Evolutionary conservation across 2,329 filamentous ascomycete species (phyloP).

Genomic region (Neoscytalidium dimidiatum): DNA sequence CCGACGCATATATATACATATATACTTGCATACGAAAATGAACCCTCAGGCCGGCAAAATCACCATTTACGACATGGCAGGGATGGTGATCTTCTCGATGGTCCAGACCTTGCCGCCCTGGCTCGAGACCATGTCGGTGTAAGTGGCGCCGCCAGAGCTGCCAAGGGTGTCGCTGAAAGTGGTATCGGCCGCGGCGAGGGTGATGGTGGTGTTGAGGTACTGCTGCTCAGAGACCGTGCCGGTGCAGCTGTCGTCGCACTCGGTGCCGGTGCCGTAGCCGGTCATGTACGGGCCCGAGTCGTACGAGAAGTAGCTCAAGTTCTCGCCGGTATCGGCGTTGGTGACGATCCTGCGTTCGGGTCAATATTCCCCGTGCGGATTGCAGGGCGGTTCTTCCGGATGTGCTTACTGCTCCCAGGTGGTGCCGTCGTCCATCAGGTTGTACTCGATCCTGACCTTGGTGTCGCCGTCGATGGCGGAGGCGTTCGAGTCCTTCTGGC

Average conservation of each 20-base stretch:
- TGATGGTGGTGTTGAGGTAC: constrained; percentile 44
- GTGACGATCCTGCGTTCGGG: constrained; percentile 30
- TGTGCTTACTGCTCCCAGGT: constrained; percentile 34
- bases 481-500: constrained; percentile 37
- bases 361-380: neutral
- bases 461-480: constrained; percentile 28
- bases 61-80: neutral
- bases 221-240: constrained; percentile 43
- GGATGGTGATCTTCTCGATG: neutral
- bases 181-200: constrained; percentile 36
- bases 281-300: constrained; percentile 41
- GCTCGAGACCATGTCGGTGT: neutral
- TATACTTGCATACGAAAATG: too few species aligned
- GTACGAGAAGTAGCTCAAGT: constrained; percentile 37
- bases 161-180: constrained; percentile 24
- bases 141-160: constrained; percentile 3
- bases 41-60: too few species aligned
- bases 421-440: constrained; percentile 27
- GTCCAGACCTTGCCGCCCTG: constrained; percentile 16
- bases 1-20: too few species aligned
- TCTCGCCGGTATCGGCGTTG: constrained; percentile 36
- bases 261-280: constrained; percentile 43
- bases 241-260: constrained; percentile 41
- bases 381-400: neutral
- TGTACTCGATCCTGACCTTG: constrained; percentile 37